phyloP scores from a whole-genome alignment of 192 early-diverging fungal genomes.

The Entomortierella chlamydospora region DNA sequence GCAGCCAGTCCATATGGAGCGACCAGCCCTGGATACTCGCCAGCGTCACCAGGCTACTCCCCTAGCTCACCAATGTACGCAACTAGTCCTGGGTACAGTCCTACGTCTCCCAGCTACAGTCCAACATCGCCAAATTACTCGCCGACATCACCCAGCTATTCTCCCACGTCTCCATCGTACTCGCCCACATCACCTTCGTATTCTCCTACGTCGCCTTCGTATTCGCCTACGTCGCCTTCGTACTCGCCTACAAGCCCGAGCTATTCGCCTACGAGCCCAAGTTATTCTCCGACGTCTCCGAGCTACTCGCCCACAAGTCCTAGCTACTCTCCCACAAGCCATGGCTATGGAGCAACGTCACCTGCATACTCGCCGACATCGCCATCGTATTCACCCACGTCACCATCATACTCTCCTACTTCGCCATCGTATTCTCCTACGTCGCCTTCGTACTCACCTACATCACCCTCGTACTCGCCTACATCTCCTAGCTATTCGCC shows the following conservation, averaged over 20 bases:
- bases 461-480: constrained; percentile 81
- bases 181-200: constrained; percentile 24
- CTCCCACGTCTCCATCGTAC: constrained; percentile 73
- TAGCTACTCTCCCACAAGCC: constrained; percentile 78
- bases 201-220: constrained; percentile 5
- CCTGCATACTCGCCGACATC: constrained; percentile 81
- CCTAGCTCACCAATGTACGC: constrained; percentile 58
- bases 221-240: constrained; percentile 62
- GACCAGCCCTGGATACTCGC: constrained; percentile 56
- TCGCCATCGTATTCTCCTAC: constrained; percentile 79
- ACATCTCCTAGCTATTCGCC: constrained; percentile 74
- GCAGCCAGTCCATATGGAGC: constrained; percentile 50
- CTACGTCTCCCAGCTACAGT: constrained; percentile 65
- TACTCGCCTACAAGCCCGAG: constrained; percentile 77
- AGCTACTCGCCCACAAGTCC: constrained; percentile 81
- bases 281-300: constrained; percentile 71
- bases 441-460: constrained; percentile 76
- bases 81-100: constrained; percentile 55
- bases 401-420: constrained; percentile 81
- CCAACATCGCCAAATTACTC: constrained; percentile 81
- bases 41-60: constrained; percentile 63
- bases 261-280: constrained; percentile 77
- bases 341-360: constrained; percentile 62
- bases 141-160: constrained; percentile 80
- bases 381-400: constrained; percentile 83